phyloP scores from a whole-genome alignment of 2,329 filamentous ascomycete genomes.

The Trichophyton rubrum region DNA sequence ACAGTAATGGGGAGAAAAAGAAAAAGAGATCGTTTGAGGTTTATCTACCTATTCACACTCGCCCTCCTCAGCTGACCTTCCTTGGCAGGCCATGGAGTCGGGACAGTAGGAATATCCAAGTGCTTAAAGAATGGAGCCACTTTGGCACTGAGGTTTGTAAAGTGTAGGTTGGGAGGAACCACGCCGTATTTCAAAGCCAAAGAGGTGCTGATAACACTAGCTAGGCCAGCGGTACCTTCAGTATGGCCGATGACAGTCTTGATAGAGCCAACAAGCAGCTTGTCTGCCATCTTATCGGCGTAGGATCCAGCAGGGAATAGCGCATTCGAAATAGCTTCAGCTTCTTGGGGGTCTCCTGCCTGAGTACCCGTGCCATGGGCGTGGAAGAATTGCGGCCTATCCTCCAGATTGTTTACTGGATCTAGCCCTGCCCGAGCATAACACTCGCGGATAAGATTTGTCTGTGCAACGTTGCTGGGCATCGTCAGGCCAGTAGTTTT shows the following conservation, averaged over 20 bases:
- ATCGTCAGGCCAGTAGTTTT: slow-evolving; percentile 19
- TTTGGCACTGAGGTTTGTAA: not conserved
- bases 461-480: slow-evolving; percentile 17
- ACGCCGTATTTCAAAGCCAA: slow-evolving; percentile 20
- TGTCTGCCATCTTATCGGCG: not conserved
- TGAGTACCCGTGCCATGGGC: not conserved
- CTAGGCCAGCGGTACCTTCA: slow-evolving; percentile 20
- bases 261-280: slow-evolving; percentile 16
- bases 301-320: slow-evolving; percentile 6
- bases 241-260: slow-evolving; percentile 23
- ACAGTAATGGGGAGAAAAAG: not conserved
- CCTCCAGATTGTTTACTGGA: not conserved
- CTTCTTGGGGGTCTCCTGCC: slow-evolving; percentile 7
- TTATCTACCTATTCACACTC: slow-evolving; percentile 10
- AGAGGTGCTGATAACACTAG: slow-evolving; percentile 19
- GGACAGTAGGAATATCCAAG: slow-evolving; percentile 14
- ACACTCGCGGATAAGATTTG: slow-evolving; percentile 15
- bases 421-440: slow-evolving; percentile 14
- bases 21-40: not conserved
- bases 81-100: slow-evolving; percentile 18
- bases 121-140: slow-evolving; percentile 10
- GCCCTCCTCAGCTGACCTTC: slow-evolving; percentile 15
- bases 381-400: not conserved
- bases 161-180: slow-evolving; percentile 17
- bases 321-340: not conserved